Percentiles rank a stretch among this genome's conserved stretches.
phyloP scores from a whole-genome alignment of 306 rosid genomes.

The Elaeagnus macrophylla region DNA sequence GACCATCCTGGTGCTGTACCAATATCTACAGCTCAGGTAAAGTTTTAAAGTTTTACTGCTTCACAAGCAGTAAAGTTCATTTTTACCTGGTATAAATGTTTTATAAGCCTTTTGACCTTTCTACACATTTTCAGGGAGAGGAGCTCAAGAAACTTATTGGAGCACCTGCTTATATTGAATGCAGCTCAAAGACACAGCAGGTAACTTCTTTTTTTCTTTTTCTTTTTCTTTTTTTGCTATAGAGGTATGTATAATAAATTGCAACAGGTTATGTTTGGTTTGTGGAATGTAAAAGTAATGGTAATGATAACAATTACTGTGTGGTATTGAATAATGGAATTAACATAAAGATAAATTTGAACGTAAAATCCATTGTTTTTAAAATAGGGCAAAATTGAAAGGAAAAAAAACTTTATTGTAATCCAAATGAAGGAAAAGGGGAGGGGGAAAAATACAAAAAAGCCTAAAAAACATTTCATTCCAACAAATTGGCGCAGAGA shows the following conservation, averaged over 20 bases:
- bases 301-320: too few species aligned
- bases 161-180: slow-evolving; percentile 90
- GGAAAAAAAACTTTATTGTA: too few species aligned
- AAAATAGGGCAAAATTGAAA: too few species aligned
- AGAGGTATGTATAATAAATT: slow-evolving; percentile 1
- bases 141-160: slow-evolving; percentile 88
- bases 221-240: not conserved
- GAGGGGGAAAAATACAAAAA: too few species aligned
- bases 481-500: not conserved
- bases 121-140: slow-evolving; percentile 58
- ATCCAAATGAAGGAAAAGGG: too few species aligned
- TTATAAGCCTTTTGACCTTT: not conserved
- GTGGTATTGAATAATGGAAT: too few species aligned
- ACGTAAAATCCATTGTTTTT: too few species aligned
- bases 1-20: slow-evolving; percentile 99
- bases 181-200: slow-evolving; percentile 97
- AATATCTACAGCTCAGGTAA: slow-evolving; percentile 76
- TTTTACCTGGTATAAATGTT: not conserved
- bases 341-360: too few species aligned
- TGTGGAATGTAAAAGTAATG: too few species aligned
- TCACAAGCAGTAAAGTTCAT: slow-evolving; percentile 1
- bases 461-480: not conserved
- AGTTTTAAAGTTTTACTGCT: slow-evolving; percentile 1
- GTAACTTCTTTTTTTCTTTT: slow-evolving; percentile 18
- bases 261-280: too few species aligned